These are phyloP conservation scores for Bacidia gigantensis DNA, from an alignment of 495 filamentous ascomycete genomes.

Conservation along the genomic window DNA sequence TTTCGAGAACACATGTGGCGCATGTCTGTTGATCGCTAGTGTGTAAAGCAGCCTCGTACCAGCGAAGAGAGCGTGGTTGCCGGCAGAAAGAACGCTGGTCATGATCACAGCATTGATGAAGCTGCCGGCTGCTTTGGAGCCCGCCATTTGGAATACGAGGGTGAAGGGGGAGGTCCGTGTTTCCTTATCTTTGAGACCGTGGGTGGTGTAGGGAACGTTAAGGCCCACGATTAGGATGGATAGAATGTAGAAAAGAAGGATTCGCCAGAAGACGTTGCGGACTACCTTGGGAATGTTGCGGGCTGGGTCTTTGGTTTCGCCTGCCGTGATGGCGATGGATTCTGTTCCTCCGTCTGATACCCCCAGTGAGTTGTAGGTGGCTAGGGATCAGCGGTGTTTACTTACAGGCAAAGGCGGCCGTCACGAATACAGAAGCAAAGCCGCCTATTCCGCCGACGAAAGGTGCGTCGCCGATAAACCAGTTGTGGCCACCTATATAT, in stretches of 20 bases:
- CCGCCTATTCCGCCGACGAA: conserved; percentile 41
- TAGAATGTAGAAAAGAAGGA: conserved; percentile 38
- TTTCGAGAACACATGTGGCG: conserved; percentile 32
- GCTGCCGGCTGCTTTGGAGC: conserved; percentile 34
- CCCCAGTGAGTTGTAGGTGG: conserved; percentile 10
- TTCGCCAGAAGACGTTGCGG: conserved; percentile 41
- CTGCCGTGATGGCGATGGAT: conserved; percentile 42
- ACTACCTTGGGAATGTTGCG: conserved; percentile 36
- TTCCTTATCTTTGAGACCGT: conserved; percentile 26
- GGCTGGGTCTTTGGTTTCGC: conserved; percentile 37
- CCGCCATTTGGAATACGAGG: conserved; percentile 37
- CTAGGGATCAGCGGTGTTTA: not conserved
- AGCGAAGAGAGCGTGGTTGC: conserved; percentile 41
- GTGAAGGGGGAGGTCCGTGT: conserved; percentile 38
- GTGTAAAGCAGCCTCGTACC: conserved; percentile 38
- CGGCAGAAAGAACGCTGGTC: conserved; percentile 39
- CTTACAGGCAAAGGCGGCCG: conserved; percentile 37
- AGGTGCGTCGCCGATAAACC: conserved; percentile 33
- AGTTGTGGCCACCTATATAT: conserved; percentile 35
- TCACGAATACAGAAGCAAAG: conserved; percentile 40
- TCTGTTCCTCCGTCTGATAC: conserved; percentile 38
- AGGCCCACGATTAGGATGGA: conserved; percentile 37
- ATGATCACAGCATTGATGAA: conserved; percentile 45
- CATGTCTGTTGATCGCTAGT: conserved; percentile 33
- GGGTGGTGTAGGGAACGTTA: conserved; percentile 40